Evolutionary conservation across 805 yeast genomes (phyloP), one percentile per base, ranked within the genome.

Genomic region (Sungouiozyma intestinalis): DNA sequence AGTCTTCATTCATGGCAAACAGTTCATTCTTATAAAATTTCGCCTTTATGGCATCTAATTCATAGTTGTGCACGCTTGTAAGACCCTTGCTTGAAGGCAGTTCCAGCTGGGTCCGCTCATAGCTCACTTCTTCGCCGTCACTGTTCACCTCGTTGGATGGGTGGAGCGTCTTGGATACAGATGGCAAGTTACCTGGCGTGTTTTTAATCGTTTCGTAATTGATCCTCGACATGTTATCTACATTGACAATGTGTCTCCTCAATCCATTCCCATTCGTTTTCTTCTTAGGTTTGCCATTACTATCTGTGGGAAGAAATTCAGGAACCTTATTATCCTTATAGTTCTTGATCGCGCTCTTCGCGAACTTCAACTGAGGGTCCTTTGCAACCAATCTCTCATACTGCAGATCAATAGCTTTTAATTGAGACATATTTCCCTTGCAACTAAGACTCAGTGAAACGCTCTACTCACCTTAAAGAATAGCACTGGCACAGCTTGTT

Each of bases 141-240:
- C 11, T 38, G 24, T 19, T 33, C 17, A 36, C 43, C 20, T 36
- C 38, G 18, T 39, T 38, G 15, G 16, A 27, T 14, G 36, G 32
- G 7, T n/a, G 8, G 2, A 6, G 29, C 38, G 6, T 19, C 33
- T 33, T 9, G 24, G 20, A 33, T 40, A 32, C 27, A 24, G 39
- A 35, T 19, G 40, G 20, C 32, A 57, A 35, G 32, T 53, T 57
- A 6, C 65, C 65, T 0, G 65, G 65, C 3, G 54, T 42, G 31
- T 51, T 58, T 41, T 54, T 58, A 16, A 61, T 52, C 54, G 57
- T 52, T 43, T 61, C 65, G 40, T 61, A 61, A 45, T 58, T 61
- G 16, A 61, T 58, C 44, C 50, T 52, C 11, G 62, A 52, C n/a
- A 53, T 52, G 38, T 59, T 62, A 38, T 61, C 65, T 1, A 61